Evolutionary conservation across 2,329 filamentous ascomycete genomes (phyloP).

Genomic region (Seiridium cupressi): DNA sequence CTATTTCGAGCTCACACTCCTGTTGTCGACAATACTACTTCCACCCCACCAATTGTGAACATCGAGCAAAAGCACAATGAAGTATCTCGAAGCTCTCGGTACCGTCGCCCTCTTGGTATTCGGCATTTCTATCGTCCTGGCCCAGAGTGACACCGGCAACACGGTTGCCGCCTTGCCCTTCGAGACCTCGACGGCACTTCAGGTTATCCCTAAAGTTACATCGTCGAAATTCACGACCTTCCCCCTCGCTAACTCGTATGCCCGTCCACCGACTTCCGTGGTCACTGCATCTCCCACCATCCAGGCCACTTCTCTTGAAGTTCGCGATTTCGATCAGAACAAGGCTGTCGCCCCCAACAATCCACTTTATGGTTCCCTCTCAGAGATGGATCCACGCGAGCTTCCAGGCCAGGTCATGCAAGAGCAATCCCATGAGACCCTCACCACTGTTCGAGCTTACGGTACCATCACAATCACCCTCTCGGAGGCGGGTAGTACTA

Average conservation of each 20-base stretch:
- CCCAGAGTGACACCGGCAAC: background rate
- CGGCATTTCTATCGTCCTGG: background rate
- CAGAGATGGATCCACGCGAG: background rate
- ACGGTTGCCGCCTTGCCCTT: background rate
- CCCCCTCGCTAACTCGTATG: background rate
- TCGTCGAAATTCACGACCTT: background rate
- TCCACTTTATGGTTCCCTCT: no score
- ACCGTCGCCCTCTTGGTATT: background rate
- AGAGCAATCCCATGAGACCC: background rate
- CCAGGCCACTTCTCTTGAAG: background rate
- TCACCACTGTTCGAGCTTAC: background rate
- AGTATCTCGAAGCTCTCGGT: background rate
- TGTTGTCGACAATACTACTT: background rate
- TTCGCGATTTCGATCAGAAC: background rate
- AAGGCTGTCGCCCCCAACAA: background rate
- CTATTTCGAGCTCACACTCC: background rate
- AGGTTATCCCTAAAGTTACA: background rate
- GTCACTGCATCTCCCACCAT: background rate
- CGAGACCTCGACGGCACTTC: no score
- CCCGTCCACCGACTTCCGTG: background rate
- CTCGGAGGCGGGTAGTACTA: background rate
- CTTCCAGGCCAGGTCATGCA: background rate
- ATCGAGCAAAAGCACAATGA: background rate
- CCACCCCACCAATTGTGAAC: background rate
- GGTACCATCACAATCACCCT: background rate